phyloP scores from a whole-genome alignment of 208 protist species.

The Crithidia sp. region DNA sequence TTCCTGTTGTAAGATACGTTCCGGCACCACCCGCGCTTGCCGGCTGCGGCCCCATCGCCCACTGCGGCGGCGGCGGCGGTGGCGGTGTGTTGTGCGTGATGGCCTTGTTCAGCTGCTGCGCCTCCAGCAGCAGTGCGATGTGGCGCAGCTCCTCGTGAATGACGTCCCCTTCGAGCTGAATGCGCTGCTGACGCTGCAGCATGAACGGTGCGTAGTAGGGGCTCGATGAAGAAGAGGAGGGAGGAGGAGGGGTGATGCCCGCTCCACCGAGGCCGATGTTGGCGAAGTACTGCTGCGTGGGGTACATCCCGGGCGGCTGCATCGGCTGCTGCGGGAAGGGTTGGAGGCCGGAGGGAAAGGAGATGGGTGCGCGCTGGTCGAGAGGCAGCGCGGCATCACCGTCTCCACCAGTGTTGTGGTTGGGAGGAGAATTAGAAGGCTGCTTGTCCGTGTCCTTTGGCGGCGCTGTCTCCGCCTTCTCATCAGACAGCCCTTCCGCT shows the following conservation, averaged over 20 bases:
- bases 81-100: slow-evolving; percentile 22
- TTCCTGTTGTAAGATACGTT: slow-evolving; percentile 36
- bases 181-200: slow-evolving; percentile 18
- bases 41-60: slow-evolving; percentile 8
- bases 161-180: slow-evolving; percentile 15
- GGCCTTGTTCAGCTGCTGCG: slow-evolving; percentile 27
- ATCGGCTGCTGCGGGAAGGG: not conserved
- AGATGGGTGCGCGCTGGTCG: slow-evolving; percentile 8
- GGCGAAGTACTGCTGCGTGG: slow-evolving; percentile 11
- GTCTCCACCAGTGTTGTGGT: not conserved
- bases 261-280: slow-evolving; percentile 14
- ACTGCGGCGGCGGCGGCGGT: not conserved
- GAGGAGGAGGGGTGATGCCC: slow-evolving; percentile 4
- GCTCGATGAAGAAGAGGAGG: not conserved
- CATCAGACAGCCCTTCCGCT: not conserved
- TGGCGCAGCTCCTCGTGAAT: slow-evolving; percentile 36
- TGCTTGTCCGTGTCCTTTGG: not conserved
- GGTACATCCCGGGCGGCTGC: not conserved
- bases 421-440: not conserved
- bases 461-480: not conserved
- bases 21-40: slow-evolving; percentile 22
- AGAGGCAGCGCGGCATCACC: not conserved
- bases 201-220: slow-evolving; percentile 7
- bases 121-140: slow-evolving; percentile 28
- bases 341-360: slow-evolving; percentile 5